A percentile compares a stretch with the other conserved stretches of the same genome.
These are phyloP conservation scores for Arthrocladium fulminans DNA, from an alignment of 2,329 filamentous ascomycete species.

Conservation along the genomic window DNA sequence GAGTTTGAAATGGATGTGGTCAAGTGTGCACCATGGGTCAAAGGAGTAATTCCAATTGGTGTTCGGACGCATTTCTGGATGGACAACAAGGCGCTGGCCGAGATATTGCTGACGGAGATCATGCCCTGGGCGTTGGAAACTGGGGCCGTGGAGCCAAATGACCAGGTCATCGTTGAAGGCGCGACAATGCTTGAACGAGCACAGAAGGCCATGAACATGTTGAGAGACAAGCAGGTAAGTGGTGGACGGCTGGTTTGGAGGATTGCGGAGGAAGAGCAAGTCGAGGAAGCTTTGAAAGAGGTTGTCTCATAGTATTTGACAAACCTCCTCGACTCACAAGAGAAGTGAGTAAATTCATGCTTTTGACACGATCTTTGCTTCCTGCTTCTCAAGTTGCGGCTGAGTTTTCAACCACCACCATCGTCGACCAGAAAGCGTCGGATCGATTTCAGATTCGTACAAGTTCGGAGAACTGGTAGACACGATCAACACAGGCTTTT, in stretches of 20 bases:
- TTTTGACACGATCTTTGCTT: too few species aligned
- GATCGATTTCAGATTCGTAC: too few species aligned
- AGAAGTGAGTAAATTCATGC: too few species aligned
- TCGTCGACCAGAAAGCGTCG: too few species aligned
- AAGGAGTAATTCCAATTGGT: constrained; percentile 45
- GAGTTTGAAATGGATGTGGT: constrained; percentile 47
- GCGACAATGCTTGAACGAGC: constrained; percentile 34
- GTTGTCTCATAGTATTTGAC: background rate
- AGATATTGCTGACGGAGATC: constrained; percentile 48
- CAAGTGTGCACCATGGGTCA: constrained; percentile 41
- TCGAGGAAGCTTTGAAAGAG: background rate
- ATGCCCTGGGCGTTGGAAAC: constrained; percentile 41
- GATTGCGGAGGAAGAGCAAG: background rate
- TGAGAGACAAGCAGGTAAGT: constrained; percentile 37
- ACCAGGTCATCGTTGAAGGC: constrained; percentile 34
- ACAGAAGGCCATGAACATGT: constrained; percentile 35
- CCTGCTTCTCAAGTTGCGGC: too few species aligned
- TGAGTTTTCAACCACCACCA: too few species aligned
- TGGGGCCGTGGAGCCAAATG: constrained; percentile 35
- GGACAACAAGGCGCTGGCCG: constrained; percentile 46
- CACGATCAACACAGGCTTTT: too few species aligned
- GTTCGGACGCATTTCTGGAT: constrained; percentile 50
- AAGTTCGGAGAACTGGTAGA: too few species aligned
- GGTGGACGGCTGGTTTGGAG: constrained; percentile 35
- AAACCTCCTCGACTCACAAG: too few species aligned